Percentiles rank a stretch among this genome's conserved stretches.
Evolutionary conservation across 169 alveolate genomes (phyloP).

Genomic region (Blepharisma undulans): DNA sequence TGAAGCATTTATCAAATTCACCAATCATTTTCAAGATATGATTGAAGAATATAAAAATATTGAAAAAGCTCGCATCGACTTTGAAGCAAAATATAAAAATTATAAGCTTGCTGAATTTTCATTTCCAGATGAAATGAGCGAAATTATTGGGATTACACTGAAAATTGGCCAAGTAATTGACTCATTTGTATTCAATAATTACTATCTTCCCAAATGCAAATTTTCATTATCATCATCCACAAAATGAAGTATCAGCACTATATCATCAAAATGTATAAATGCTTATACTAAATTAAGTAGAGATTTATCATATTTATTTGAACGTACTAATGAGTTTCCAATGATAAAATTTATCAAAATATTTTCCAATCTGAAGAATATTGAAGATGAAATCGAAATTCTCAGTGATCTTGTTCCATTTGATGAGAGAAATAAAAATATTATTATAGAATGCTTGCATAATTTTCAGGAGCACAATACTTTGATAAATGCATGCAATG

Average conservation of each 20-base stretch:
- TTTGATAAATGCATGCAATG: neutral
- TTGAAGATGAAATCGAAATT: neutral
- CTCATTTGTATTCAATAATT: neutral
- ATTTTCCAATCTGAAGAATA: neutral
- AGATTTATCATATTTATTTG: neutral
- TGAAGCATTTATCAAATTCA: neutral
- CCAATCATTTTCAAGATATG: neutral
- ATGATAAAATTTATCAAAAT: neutral
- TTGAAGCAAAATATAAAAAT: neutral
- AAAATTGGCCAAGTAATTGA: neutral
- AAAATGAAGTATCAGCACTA: no score
- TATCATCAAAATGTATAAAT: neutral
- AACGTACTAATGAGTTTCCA: neutral
- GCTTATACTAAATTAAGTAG: neutral
- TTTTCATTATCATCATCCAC: neutral
- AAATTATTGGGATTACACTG: neutral
- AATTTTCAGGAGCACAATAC: neutral
- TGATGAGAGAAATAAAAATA: neutral
- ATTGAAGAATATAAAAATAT: neutral
- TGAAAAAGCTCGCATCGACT: neutral
- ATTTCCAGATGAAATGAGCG: neutral
- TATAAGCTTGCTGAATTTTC: neutral
- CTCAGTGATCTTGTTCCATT: neutral
- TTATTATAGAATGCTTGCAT: neutral
- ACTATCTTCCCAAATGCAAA: neutral